phyloP scores from a whole-genome alignment of 257 asterid genomes.

The Echium plantagineum region DNA sequence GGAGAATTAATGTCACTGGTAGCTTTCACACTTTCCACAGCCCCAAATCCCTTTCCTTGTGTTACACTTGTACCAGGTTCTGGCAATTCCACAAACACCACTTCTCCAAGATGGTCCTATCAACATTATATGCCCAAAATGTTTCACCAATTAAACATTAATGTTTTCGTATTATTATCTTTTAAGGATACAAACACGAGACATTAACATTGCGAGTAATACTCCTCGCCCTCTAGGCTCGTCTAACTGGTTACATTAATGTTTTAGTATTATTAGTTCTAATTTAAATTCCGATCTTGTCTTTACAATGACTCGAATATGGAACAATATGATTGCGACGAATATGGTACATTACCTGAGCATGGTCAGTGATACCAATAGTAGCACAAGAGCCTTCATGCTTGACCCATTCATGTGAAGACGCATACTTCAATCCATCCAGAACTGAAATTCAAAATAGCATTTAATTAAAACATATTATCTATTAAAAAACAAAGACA shows the following conservation, averaged over 20 bases:
- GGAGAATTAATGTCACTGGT: conserved; percentile 80
- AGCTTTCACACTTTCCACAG: conserved; percentile 92
- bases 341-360: conserved; percentile 48
- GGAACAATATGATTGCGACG: no score
- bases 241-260: no score
- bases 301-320: no score
- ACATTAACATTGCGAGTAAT: no score
- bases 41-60: conserved; percentile 44
- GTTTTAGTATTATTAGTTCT: no score
- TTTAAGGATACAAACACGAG: no score
- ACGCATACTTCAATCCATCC: conserved; percentile 67
- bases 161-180: no score
- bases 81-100: conserved; percentile 85
- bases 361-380: conserved; percentile 82
- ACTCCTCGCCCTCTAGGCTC: no score
- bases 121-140: no score
- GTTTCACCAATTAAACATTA: no score
- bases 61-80: conserved; percentile 43
- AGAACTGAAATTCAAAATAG: conserved; percentile 31
- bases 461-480: background rate
- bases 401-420: conserved; percentile 93
- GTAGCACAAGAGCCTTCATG: conserved; percentile 73
- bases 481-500: background rate
- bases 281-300: no score
- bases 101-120: conserved; percentile 87